Evolutionary conservation across 2,329 filamentous ascomycete species (phyloP).

Genomic region (Septoria linicola): DNA sequence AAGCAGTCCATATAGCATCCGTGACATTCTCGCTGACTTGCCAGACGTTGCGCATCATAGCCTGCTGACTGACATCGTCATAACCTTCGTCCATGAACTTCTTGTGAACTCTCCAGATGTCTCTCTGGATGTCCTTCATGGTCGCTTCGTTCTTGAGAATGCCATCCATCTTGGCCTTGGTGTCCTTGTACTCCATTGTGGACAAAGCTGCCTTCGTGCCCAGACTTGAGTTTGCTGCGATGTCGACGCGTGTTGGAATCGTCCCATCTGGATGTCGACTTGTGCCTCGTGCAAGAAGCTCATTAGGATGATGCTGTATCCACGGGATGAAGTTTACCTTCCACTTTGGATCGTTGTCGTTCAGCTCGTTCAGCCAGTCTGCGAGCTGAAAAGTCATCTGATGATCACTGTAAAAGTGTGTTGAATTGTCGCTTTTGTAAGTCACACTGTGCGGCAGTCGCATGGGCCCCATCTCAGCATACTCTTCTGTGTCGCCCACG

Average conservation of each 20-base stretch:
- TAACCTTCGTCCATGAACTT: slow-evolving; percentile 8
- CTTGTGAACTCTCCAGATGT: slow-evolving; percentile 13
- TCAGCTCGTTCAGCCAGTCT: slow-evolving; percentile 58
- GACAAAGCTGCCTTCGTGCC: slow-evolving; percentile 1
- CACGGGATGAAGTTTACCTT: slow-evolving; percentile 62
- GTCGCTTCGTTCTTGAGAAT: slow-evolving; percentile 14
- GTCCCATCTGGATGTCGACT: slow-evolving; percentile 51
- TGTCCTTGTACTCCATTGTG: slow-evolving; percentile 11
- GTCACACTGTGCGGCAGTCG: slow-evolving; percentile 54
- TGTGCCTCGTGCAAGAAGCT: slow-evolving; percentile 48
- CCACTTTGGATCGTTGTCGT: slow-evolving; percentile 47
- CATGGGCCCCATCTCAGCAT: slow-evolving; percentile 66
- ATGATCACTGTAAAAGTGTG: slow-evolving; percentile 59
- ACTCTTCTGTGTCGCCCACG: slow-evolving; percentile 60
- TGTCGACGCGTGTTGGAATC: slow-evolving; percentile 53
- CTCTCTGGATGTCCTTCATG: slow-evolving; percentile 10
- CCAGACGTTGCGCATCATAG: slow-evolving; percentile 14
- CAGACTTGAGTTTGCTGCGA: slow-evolving; percentile 42
- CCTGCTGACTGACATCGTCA: slow-evolving; percentile 15
- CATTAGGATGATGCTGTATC: slow-evolving; percentile 57
- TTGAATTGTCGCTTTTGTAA: slow-evolving; percentile 53
- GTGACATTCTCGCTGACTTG: slow-evolving; percentile 15
- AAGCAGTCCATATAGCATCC: slow-evolving; percentile 15
- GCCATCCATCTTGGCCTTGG: slow-evolving; percentile 12
- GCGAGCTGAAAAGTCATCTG: slow-evolving; percentile 63